Conservation (phyloP, 805 yeast genomes). For the Barnettozyma botsteinii region DNA sequence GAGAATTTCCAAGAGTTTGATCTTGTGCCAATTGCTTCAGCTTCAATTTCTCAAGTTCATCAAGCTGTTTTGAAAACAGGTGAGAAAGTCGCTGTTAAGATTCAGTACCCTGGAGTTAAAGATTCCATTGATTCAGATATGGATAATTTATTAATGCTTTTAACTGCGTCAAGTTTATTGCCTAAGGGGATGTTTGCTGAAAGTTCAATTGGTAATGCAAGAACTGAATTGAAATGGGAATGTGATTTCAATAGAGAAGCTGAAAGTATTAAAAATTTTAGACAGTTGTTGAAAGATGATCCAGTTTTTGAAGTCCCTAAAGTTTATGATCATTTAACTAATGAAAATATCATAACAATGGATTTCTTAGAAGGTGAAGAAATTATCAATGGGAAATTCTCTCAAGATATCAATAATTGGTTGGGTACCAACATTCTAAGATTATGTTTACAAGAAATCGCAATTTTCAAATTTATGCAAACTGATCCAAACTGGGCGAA, state of each 20-base stretch:
- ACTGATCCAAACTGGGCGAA: slow-evolving; percentile 99
- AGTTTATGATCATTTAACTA: slow-evolving; percentile 71
- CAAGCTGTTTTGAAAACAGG: slow-evolving; percentile 63
- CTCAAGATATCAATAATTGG: slow-evolving; percentile 70
- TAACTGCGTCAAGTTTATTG: slow-evolving; percentile 79
- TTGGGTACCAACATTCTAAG: slow-evolving; percentile 84
- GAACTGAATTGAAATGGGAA: slow-evolving; percentile 94
- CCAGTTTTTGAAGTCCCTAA: slow-evolving; percentile 73
- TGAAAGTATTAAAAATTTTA: slow-evolving; percentile 60
- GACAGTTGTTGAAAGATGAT: slow-evolving; percentile 51
- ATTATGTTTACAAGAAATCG: slow-evolving; percentile 79
- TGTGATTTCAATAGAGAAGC: slow-evolving; percentile 95
- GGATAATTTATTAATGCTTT: slow-evolving; percentile 71
- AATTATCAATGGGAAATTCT: slow-evolving; percentile 69
- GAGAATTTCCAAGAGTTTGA: slow-evolving; percentile 66
- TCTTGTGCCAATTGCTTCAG: slow-evolving; percentile 91
- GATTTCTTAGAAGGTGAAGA: slow-evolving; percentile 79
- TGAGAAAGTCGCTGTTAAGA: slow-evolving; percentile 83
- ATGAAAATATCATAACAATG: slow-evolving; percentile 85
- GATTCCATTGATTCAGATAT: slow-evolving; percentile 91
- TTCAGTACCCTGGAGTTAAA: slow-evolving; percentile 96
- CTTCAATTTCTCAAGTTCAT: slow-evolving; percentile 97
- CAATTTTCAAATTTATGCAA: slow-evolving; percentile 86
- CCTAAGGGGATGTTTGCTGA: slow-evolving; percentile 93
- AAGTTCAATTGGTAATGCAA: slow-evolving; percentile 86